A percentile compares a stretch with the other conserved stretches of the same genome.
Conservation (phyloP, 208 protist genomes). For the Crithidia acanthocephali region DNA sequence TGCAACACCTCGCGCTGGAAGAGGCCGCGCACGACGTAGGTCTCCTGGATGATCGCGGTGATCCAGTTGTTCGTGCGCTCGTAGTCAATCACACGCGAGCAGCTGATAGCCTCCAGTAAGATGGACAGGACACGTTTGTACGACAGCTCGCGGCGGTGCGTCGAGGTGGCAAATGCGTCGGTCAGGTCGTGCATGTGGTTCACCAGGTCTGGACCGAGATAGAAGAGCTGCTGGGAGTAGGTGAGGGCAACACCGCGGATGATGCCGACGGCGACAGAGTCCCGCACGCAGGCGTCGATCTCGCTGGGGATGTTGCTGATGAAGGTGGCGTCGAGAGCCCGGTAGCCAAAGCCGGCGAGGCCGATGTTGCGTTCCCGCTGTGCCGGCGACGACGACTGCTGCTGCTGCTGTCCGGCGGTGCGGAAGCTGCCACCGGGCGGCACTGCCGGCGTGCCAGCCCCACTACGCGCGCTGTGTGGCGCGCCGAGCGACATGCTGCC, state of each 20-base stretch:
- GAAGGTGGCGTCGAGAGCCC: slow-evolving; percentile 59
- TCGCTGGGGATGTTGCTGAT: slow-evolving; percentile 58
- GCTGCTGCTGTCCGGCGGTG: not conserved
- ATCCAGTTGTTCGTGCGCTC: slow-evolving; percentile 80
- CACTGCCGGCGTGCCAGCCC: slow-evolving; percentile 3
- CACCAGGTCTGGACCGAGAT: slow-evolving; percentile 56
- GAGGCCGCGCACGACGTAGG: slow-evolving; percentile 76
- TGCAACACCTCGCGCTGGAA: slow-evolving; percentile 80
- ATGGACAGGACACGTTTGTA: slow-evolving; percentile 77
- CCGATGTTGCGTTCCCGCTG: slow-evolving; percentile 31
- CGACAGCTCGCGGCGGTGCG: slow-evolving; percentile 51
- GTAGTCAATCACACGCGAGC: slow-evolving; percentile 62
- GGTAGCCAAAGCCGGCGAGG: slow-evolving; percentile 61
- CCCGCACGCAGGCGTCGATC: slow-evolving; percentile 65
- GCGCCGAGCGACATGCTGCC: not conserved
- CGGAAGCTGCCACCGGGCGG: not conserved
- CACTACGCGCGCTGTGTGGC: slow-evolving; percentile 23
- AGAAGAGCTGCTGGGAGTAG: slow-evolving; percentile 47
- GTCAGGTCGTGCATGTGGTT: slow-evolving; percentile 73
- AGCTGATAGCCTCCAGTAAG: slow-evolving; percentile 79
- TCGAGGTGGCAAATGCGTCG: slow-evolving; percentile 68
- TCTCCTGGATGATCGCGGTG: slow-evolving; percentile 71
- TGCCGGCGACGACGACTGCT: slow-evolving; percentile 1
- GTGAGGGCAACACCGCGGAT: slow-evolving; percentile 72
- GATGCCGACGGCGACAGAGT: slow-evolving; percentile 63